phyloP scores from a whole-genome alignment of 495 filamentous ascomycete genomes.

The Neurospora tetraspora region DNA sequence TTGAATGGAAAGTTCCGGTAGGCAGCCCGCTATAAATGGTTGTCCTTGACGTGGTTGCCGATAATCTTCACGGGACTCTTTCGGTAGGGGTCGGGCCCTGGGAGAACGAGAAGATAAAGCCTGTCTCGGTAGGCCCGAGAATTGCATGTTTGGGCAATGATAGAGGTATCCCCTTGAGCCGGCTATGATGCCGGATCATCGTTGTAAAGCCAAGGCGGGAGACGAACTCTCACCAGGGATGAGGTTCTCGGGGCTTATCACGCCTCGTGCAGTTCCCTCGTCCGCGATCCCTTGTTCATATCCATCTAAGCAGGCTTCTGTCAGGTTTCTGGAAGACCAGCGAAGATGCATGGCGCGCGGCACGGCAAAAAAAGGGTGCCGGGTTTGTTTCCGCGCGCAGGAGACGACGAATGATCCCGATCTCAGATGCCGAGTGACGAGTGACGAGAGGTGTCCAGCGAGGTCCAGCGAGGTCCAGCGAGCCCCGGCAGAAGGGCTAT shows the following conservation, averaged over 20 bases:
- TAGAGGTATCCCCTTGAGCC: not conserved
- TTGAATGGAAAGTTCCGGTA: not conserved
- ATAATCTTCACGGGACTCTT: not conserved
- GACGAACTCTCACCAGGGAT: not conserved
- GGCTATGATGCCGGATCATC: not conserved
- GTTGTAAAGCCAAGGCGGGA: not conserved
- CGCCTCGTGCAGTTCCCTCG: not conserved
- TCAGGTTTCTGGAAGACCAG: slow-evolving; percentile 12
- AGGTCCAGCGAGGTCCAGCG: not conserved
- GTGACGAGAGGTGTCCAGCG: not conserved
- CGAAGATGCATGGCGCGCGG: slow-evolving; percentile 1
- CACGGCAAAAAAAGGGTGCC: not conserved
- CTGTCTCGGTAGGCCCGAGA: not conserved
- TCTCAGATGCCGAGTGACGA: not conserved
- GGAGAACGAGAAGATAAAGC: not conserved
- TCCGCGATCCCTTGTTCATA: not conserved
- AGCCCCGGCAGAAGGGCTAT: not conserved
- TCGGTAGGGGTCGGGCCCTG: not conserved
- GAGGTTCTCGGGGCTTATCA: not conserved
- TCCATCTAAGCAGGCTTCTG: slow-evolving; percentile 2
- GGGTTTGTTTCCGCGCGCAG: not conserved
- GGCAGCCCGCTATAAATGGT: not conserved
- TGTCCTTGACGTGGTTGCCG: not conserved
- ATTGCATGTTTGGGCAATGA: not conserved
- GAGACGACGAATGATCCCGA: not conserved